Evolutionary conservation across 129 eudicot genomes (phyloP), one percentile per base, ranked within the genome.

Genomic region (Chrysanthemum lavandulifolium): DNA sequence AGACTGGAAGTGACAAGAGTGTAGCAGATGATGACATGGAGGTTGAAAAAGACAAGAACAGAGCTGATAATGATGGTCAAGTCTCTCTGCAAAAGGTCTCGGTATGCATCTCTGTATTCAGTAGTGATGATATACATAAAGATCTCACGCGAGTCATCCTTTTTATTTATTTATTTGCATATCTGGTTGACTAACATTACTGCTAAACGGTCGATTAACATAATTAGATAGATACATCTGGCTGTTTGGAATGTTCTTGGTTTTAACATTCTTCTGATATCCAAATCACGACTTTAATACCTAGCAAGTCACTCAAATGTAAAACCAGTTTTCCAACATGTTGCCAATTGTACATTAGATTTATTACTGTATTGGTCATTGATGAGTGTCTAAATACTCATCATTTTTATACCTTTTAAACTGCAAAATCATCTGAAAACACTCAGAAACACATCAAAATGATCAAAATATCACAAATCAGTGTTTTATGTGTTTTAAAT

Each of bases 81-180:
- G 87, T 79, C 66, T 74, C 96, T 47, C 77, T 89, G 68, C 83
- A 83, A 72, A 89, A 84, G 79, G 83, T 81, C 75, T 82, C 91
- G n/a, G 98, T 92, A 73, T 69, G 91, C 75, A 15, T 19, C 10
- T 11, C 36, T n/a, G 29, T 36, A 3, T 31, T 53, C 11, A 60
- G 13, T n/a, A 16, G 54, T 19, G 65, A 52, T 15, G 13, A 19
- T 19, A 19, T 19, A 19, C 21, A 0, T 19, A 19, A 19, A 19
- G 21, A 19, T 19, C 21, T 19, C 21, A 19, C 21, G 21, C 21
- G 21, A 19, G 21, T 19, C 21, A 19, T 19, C 21, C 21, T 19
- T 19, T 19, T 19, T 19, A 19, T 19, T 19, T 19, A 19, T 19
- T 19, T 19, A 19, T 19, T 19, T 19, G 21, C 21, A 58, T 72